Evolutionary conservation across 441 rosid genomes (phyloP).

Genomic region (Iberis amara): DNA sequence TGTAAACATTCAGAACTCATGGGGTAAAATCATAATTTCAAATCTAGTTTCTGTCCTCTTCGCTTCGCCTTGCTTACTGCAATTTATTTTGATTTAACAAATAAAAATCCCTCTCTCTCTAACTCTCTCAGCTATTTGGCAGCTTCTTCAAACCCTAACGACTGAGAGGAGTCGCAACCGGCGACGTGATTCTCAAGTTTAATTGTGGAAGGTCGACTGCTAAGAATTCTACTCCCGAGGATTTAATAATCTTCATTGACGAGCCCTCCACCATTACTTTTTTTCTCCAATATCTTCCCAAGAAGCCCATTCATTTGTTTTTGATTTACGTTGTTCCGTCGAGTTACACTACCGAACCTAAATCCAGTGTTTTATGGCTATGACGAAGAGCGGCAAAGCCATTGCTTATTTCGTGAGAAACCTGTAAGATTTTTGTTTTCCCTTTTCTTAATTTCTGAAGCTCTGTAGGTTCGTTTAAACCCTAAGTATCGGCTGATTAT

Average conservation of each 20-base stretch:
- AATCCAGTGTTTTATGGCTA: conserved; percentile 4
- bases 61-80: too few relatives aligned
- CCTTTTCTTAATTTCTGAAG: conserved; percentile 12
- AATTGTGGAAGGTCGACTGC: conserved; percentile 18
- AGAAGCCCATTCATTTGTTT: conserved; percentile 16
- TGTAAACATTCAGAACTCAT: too few relatives aligned
- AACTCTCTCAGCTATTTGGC: too few relatives aligned
- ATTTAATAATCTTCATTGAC: conserved; percentile 10
- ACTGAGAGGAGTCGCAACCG: conserved; percentile 23
- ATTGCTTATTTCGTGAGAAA: conserved; percentile 7
- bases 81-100: too few relatives aligned
- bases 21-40: too few relatives aligned
- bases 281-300: conserved; percentile 23
- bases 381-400: conserved; percentile 15
- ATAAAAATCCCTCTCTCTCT: too few relatives aligned
- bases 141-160: conserved; percentile 33
- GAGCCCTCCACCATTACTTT: conserved; percentile 11
- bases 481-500: conserved; percentile 20
- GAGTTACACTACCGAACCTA: background rate
- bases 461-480: conserved; percentile 25
- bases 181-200: conserved; percentile 21
- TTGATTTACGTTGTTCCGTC: conserved; percentile 7
- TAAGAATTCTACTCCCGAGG: conserved; percentile 13
- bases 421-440: conserved; percentile 27
- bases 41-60: too few relatives aligned